Base-by-base conservation (phyloP, 352 stramenopile species). In the Phytophthora macrochlamydospora region DNA sequence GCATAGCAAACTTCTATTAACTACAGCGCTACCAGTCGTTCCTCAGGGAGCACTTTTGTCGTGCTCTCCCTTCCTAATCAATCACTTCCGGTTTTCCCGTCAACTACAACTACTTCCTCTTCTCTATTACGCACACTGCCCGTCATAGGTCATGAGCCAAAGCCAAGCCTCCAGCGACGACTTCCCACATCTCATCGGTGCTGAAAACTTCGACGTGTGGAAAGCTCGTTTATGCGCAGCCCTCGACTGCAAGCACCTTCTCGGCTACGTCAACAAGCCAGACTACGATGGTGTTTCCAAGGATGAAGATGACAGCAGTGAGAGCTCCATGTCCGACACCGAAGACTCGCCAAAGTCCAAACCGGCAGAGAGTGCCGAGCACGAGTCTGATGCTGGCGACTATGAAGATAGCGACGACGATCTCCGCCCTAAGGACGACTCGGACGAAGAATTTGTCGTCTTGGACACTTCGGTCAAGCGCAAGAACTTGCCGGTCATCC, bases 131-230 rank as follows among this genome's bases (percentile, higher is more conserved):
- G 18, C 18, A 24, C 18, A 24, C 18, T 24, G 18, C 18, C 18
- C 18, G 18, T 24, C 18, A 65, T 18, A 68, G 53, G 52, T 68
- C 54, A 62, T 59, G 60, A 68, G 45, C 53, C 53, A 44, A 57
- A 58, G 29, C n/a, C 38, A 56, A 56, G 52, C 45, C 38, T 68
- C 61, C 24, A 30, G 28, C 38, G 61, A 62, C 42, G 61, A 58
- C 45, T 62, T 68, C 31, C 61, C 61, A 14, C 52, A 43, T 18
- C 45, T 56, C 14, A 52, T 44, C 1, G 52, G 59, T n/a, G 44
- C 45, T 2, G 45, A 42, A 2, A 67, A 67, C 52, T 62, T 54
- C 32, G 60, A 62, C 12, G 37, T 58, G 2, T 53, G 61, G 61
- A 62, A 59, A 37, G 38, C 33, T 13, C 53, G 54, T 3, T 48